A percentile compares a stretch with the other conserved stretches of the same genome.
Evolutionary conservation across 2,329 filamentous ascomycete species (phyloP).

Genomic region (Clathrospora elynae): DNA sequence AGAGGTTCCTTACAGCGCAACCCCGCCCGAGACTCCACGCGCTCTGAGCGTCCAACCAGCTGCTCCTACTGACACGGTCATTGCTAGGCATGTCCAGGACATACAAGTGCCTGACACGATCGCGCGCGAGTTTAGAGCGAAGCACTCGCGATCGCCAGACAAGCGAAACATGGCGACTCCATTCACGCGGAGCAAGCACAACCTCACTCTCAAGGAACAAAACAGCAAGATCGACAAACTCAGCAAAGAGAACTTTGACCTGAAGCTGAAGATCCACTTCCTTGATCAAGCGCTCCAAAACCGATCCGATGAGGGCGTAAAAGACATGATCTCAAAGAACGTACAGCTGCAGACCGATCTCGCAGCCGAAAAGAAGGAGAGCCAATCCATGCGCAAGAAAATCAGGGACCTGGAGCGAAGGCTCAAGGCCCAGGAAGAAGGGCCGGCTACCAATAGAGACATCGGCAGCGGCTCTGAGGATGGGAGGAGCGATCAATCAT

Average conservation of each 20-base stretch:
- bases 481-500: conserved; percentile 58
- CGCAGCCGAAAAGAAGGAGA: conserved; percentile 87
- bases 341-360: conserved; percentile 92
- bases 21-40: conserved; percentile 71
- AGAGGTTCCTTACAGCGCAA: conserved; percentile 57
- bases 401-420: conserved; percentile 87
- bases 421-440: conserved; percentile 63
- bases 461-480: conserved; percentile 56
- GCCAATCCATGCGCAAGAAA: conserved; percentile 77
- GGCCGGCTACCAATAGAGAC: conserved; percentile 53
- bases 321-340: conserved; percentile 97
- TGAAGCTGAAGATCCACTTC: conserved; percentile 98
- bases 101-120: conserved; percentile 90
- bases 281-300: conserved; percentile 91
- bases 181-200: conserved; percentile 49
- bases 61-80: conserved; percentile 82
- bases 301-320: conserved; percentile 92
- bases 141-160: conserved; percentile 68
- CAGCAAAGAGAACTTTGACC: conserved; percentile 96
- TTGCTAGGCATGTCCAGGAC: conserved; percentile 85
- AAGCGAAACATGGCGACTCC: conserved; percentile 54
- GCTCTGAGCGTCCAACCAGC: conserved; percentile 57
- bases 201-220: conserved; percentile 90
- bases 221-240: conserved; percentile 95
- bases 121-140: conserved; percentile 81